A percentile compares a stretch with the other conserved stretches of the same genome.
These are phyloP conservation scores for Aspergillus chevalieri DNA, from an alignment of 2,329 filamentous ascomycete species.

Conservation along the genomic window DNA sequence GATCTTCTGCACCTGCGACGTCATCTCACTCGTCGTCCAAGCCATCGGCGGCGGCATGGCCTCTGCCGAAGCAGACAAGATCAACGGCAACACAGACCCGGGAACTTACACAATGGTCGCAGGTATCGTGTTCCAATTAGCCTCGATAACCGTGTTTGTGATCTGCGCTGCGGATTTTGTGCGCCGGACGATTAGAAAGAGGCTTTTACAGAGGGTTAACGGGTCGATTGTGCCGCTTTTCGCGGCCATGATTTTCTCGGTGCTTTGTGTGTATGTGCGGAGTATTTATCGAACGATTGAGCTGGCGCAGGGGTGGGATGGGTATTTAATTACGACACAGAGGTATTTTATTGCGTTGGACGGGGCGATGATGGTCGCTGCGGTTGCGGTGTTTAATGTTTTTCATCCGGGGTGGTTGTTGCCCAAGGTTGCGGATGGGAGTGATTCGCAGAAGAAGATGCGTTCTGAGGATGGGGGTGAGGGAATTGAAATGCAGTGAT, in stretches of 20 bases:
- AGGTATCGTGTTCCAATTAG: constrained; percentile 55
- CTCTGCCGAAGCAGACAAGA: constrained; percentile 37
- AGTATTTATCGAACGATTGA: constrained; percentile 49
- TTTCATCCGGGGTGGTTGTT: constrained; percentile 41
- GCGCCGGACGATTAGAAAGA: constrained; percentile 25
- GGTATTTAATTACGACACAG: constrained; percentile 47
- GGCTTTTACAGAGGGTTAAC: constrained; percentile 18
- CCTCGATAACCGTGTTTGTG: constrained; percentile 50
- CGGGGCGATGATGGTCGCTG: constrained; percentile 44
- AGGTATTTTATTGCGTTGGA: constrained; percentile 47
- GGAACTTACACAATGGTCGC: constrained; percentile 48
- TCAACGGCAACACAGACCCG: constrained; percentile 41
- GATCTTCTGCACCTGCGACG: constrained; percentile 49
- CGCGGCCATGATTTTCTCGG: constrained; percentile 36
- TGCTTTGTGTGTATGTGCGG: constrained; percentile 43
- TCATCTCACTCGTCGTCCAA: constrained; percentile 52
- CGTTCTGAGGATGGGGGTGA: neutral
- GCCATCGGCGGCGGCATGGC: constrained; percentile 51
- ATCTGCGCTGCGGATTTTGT: constrained; percentile 44
- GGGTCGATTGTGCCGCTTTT: constrained; percentile 27
- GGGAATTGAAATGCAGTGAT: neutral
- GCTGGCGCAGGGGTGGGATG: constrained; percentile 45
- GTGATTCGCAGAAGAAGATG: neutral
- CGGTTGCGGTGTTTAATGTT: constrained; percentile 41
- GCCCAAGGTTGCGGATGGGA: constrained; percentile 11